phyloP scores from a whole-genome alignment of 257 asterid genomes.

The Sherardia arvensis region DNA sequence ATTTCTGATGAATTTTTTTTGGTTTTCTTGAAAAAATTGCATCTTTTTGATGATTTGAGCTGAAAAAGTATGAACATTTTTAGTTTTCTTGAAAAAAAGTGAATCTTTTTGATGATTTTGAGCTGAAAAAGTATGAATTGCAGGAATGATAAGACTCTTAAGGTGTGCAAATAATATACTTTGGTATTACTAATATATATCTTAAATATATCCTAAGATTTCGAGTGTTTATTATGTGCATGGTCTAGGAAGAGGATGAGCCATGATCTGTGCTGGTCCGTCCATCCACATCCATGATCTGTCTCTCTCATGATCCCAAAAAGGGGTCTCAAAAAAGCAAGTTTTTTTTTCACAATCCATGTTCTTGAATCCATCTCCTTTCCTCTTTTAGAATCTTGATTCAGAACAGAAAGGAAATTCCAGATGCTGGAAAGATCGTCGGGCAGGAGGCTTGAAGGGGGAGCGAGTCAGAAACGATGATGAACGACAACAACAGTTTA shows the following conservation, averaged over 20 bases:
- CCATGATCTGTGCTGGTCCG: constrained; percentile 14
- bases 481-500: neutral
- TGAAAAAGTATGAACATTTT: neutral
- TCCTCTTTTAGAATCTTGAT: neutral
- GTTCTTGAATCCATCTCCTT: neutral
- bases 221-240: neutral
- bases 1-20: neutral
- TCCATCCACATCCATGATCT: constrained; percentile 10
- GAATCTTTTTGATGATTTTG: neutral
- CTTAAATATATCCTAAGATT: neutral
- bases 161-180: neutral
- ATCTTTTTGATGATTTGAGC: neutral
- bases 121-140: neutral
- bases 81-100: neutral
- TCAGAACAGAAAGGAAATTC: no score
- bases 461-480: neutral
- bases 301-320: neutral
- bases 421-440: neutral
- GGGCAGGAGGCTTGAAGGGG: neutral
- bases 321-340: neutral
- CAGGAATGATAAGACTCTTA: neutral
- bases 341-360: neutral
- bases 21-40: neutral
- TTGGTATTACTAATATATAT: neutral
- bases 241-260: constrained; percentile 3